Percentiles rank a stretch among this genome's conserved stretches.
Conservation (phyloP, 768 basidiomycete genomes). For the Brasilioporus rufonigricans region DNA sequence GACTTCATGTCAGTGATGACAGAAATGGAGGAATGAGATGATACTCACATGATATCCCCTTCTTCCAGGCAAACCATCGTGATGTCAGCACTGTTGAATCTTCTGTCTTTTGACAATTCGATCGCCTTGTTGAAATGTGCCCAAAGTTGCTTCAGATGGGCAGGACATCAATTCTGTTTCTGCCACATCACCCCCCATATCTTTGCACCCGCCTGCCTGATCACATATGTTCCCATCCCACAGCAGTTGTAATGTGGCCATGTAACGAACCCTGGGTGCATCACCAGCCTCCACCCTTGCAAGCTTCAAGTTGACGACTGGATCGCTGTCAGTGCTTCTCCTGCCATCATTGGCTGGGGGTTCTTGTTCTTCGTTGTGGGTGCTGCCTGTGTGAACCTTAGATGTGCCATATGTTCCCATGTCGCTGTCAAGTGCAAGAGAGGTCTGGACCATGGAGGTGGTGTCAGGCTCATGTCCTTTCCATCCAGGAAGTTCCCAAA, state of each 20-base stretch:
- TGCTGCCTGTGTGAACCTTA: background rate
- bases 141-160: background rate
- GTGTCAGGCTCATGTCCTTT: background rate
- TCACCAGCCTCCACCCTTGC: background rate
- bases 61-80: constrained; percentile 1
- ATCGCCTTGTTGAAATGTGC: no score
- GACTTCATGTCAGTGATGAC: no score
- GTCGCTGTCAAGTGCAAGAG: background rate
- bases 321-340: background rate
- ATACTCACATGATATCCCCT: background rate
- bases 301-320: background rate
- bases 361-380: background rate
- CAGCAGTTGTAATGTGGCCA: background rate
- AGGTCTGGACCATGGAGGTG: background rate
- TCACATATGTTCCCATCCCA: background rate
- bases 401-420: background rate
- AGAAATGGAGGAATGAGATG: background rate
- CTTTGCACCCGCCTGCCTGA: background rate
- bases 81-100: background rate
- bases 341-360: background rate
- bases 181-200: background rate
- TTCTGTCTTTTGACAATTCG: background rate
- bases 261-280: background rate
- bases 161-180: background rate
- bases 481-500: background rate